Percentiles rank a stretch among this genome's conserved stretches.
phyloP scores from a whole-genome alignment of 176 grass and related monocot genomes.

The Saccharum officinarum region DNA sequence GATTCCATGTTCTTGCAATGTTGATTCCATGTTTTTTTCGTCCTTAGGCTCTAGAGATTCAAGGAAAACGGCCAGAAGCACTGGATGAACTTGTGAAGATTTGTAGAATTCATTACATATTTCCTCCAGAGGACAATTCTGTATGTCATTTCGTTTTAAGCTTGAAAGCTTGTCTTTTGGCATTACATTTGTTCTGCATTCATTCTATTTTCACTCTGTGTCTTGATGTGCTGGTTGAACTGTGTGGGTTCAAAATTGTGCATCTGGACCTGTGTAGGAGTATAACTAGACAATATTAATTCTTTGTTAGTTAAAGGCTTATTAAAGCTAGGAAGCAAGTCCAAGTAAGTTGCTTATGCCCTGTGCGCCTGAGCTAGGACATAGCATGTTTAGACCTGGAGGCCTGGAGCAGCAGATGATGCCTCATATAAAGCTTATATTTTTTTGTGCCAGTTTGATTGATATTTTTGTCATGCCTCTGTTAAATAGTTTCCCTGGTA shows the following conservation, averaged over 20 bases:
- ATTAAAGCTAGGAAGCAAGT: background rate
- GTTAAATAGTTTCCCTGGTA: constrained; percentile 5
- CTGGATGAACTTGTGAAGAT: constrained; percentile 79
- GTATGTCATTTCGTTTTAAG: constrained; percentile 45
- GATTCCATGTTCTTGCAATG: constrained; percentile 3
- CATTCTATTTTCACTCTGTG: background rate
- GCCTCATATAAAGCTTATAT: background rate
- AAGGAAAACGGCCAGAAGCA: constrained; percentile 69
- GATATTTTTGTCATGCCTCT: background rate
- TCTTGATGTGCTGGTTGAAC: background rate
- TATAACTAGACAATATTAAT: constrained; percentile 8
- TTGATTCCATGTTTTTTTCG: constrained; percentile 38
- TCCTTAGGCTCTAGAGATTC: constrained; percentile 73
- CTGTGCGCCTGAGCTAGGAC: background rate
- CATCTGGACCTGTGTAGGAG: background rate
- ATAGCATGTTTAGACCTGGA: background rate
- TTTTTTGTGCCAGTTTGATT: constrained; percentile 23
- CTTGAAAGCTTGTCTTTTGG: background rate
- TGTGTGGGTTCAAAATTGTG: background rate
- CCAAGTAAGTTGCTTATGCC: background rate
- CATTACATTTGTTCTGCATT: background rate
- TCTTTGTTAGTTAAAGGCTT: background rate
- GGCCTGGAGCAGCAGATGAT: background rate
- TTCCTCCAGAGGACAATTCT: constrained; percentile 89
- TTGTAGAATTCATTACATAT: constrained; percentile 73